Evolutionary conservation across 2,329 filamentous ascomycete species (phyloP).

Genomic region (Blumeria hordei): DNA sequence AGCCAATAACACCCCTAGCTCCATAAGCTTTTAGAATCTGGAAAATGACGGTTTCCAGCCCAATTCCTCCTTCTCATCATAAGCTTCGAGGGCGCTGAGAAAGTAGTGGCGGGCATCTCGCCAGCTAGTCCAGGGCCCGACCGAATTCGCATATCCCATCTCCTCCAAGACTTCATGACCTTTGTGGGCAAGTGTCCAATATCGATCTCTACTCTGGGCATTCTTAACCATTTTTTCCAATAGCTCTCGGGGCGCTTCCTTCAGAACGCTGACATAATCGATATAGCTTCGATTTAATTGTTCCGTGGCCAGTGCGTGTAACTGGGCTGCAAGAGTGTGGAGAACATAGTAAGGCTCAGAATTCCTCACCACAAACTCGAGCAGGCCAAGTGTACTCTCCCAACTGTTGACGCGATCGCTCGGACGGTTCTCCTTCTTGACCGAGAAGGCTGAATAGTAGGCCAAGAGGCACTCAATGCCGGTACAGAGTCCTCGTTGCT

Average conservation of each 20-base stretch:
- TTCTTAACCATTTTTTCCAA: constrained; percentile 11
- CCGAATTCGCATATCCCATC: constrained; percentile 10
- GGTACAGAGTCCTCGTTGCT: constrained; percentile 9
- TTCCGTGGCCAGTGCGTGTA: constrained; percentile 23
- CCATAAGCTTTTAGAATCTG: not conserved
- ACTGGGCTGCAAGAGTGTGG: constrained; percentile 19
- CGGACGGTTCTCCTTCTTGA: constrained; percentile 3
- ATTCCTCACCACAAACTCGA: constrained; percentile 19
- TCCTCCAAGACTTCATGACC: constrained; percentile 17
- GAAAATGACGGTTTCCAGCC: constrained; percentile 9
- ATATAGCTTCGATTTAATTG: constrained; percentile 15
- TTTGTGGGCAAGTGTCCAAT: constrained; percentile 5
- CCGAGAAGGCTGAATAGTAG: constrained; percentile 13
- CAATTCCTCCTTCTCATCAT: constrained; percentile 21
- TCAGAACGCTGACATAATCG: constrained; percentile 11
- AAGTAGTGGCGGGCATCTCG: constrained; percentile 22
- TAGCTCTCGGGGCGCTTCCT: constrained; percentile 7
- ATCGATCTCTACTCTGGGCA: constrained; percentile 13
- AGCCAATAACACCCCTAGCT: not conserved
- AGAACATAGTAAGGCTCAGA: constrained; percentile 17
- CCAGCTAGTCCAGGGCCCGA: constrained; percentile 19
- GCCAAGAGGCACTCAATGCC: constrained; percentile 12
- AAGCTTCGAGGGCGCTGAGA: constrained; percentile 20
- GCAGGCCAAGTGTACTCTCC: constrained; percentile 22
- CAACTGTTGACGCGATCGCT: constrained; percentile 15